Conservation (phyloP, 139 green algal genomes). For the Nannochloris sp. region DNA sequence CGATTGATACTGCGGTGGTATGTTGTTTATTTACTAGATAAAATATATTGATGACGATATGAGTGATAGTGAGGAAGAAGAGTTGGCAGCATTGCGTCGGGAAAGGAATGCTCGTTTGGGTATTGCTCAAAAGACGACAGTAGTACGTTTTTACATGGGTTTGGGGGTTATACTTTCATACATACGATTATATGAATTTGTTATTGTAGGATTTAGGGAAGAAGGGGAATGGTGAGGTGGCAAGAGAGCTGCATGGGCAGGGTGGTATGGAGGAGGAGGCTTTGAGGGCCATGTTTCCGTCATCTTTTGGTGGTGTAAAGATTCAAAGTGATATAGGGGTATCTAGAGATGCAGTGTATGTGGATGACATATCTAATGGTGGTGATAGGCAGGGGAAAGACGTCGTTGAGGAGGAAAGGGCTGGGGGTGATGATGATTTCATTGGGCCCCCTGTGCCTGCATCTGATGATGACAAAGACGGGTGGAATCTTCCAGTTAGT, state of each 20-base stretch:
- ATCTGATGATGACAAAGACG: neutral
- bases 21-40: no score
- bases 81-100: conserved; percentile 47
- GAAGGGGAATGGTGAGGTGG: no score
- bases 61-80: conserved; percentile 35
- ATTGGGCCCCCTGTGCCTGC: neutral
- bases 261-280: neutral
- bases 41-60: neutral
- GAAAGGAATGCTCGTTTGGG: conserved; percentile 24
- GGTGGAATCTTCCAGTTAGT: conserved; percentile 1
- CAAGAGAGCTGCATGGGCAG: no score
- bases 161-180: no score
- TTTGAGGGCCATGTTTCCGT: neutral
- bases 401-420: neutral
- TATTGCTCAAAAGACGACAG: no score
- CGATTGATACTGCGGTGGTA: no score
- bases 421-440: neutral
- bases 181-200: no score
- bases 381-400: conserved; percentile 6
- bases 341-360: neutral
- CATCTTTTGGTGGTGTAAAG: neutral
- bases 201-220: no score
- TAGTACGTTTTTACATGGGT: no score
- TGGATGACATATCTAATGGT: conserved; percentile 30
- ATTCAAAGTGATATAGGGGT: no score